Conservation (phyloP, 805 yeast genomes). For the Helenozyma rhizophorensis region DNA sequence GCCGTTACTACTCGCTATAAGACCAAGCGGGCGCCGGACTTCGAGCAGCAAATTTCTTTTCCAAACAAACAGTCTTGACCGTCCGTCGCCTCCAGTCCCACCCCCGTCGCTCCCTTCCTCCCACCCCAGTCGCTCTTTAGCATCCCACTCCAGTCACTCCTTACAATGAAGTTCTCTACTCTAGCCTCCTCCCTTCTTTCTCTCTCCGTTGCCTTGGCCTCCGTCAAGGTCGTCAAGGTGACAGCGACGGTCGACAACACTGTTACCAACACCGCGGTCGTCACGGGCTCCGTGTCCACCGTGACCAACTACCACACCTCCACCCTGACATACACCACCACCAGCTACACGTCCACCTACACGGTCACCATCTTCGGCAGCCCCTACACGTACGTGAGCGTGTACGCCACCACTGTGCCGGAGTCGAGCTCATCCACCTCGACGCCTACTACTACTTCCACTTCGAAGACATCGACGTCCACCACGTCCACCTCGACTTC, state of each 20-base stretch:
- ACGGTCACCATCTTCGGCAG: conserved; percentile 40
- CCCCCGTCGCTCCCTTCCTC: conserved; percentile 13
- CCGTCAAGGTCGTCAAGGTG: conserved; percentile 26
- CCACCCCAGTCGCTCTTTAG: conserved; percentile 12
- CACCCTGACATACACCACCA: conserved; percentile 34
- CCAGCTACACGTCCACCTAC: conserved; percentile 41
- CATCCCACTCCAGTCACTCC: neutral
- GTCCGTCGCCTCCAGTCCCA: no score
- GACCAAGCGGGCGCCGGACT: no score
- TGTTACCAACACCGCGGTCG: conserved; percentile 30
- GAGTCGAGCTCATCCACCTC: conserved; percentile 5
- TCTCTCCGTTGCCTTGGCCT: conserved; percentile 5
- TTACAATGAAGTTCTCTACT: conserved; percentile 8
- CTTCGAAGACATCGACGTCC: conserved; percentile 1
- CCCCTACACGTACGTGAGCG: conserved; percentile 33
- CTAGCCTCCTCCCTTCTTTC: conserved; percentile 9
- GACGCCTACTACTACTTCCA: conserved; percentile 3
- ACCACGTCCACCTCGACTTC: conserved; percentile 5
- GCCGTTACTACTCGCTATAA: no score
- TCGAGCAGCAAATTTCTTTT: no score
- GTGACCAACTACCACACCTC: conserved; percentile 23
- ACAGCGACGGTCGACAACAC: conserved; percentile 32
- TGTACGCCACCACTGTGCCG: conserved; percentile 15
- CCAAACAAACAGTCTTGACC: no score
- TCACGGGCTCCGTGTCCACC: conserved; percentile 27